A percentile compares a stretch with the other conserved stretches of the same genome.
These are phyloP conservation scores for Paragyromitra xinjiangensis DNA, from an alignment of 495 filamentous ascomycete genomes.

Conservation along the genomic window DNA sequence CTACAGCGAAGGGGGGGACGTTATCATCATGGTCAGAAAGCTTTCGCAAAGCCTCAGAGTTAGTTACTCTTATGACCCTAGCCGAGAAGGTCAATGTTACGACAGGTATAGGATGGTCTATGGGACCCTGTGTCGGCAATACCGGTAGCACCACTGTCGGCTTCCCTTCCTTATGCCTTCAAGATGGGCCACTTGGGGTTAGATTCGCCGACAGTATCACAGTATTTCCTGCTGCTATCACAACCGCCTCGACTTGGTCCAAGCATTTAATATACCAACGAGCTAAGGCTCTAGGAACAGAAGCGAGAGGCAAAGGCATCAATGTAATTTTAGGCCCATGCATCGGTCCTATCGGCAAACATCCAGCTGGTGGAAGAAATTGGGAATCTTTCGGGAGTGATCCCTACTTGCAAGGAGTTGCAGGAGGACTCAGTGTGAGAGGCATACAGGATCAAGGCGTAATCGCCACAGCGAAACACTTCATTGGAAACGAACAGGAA, in stretches of 20 bases:
- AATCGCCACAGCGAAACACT: constrained; percentile 60
- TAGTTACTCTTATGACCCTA: not conserved
- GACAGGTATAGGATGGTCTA: not conserved
- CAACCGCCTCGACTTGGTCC: too few relatives aligned
- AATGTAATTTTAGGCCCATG: constrained; percentile 82
- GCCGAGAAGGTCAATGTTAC: not conserved
- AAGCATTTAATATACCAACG: too few relatives aligned
- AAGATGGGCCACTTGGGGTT: too few relatives aligned
- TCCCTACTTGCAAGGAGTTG: constrained; percentile 79
- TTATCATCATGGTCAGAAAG: too few relatives aligned
- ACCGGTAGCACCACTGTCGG: too few relatives aligned
- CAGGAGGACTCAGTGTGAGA: constrained; percentile 71
- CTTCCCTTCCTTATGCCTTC: too few relatives aligned
- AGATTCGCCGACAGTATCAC: too few relatives aligned
- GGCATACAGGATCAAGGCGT: constrained; percentile 68
- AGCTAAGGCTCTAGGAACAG: constrained; percentile 61
- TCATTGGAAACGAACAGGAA: constrained; percentile 56
- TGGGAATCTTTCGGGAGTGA: constrained; percentile 91
- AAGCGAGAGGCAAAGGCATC: constrained; percentile 75
- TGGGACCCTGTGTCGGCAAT: too few relatives aligned
- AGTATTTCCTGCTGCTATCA: too few relatives aligned
- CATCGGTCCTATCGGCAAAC: constrained; percentile 79
- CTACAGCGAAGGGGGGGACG: too few relatives aligned
- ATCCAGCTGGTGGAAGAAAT: constrained; percentile 84
- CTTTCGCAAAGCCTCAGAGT: too few relatives aligned